A percentile compares a stretch with the other conserved stretches of the same genome.
phyloP scores from a whole-genome alignment of 352 stramenopile species.

The Phytophthora sojae region DNA sequence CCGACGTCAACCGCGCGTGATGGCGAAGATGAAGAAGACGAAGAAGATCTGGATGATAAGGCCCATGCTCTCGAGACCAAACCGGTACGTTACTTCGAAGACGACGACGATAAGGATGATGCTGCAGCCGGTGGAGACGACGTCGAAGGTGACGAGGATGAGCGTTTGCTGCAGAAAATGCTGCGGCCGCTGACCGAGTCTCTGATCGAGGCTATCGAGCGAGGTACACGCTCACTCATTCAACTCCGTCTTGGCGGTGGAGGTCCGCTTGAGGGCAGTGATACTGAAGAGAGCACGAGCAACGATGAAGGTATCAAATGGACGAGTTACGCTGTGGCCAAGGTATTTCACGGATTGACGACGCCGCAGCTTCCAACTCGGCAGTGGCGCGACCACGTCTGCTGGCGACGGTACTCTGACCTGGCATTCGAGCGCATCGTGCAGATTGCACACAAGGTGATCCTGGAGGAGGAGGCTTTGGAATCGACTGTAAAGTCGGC shows the following conservation, averaged over 20 bases:
- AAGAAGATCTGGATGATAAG: constrained; percentile 38
- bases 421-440: constrained; percentile 84
- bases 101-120: constrained; percentile 33
- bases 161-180: constrained; percentile 47
- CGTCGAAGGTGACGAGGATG: constrained; percentile 35
- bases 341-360: constrained; percentile 80
- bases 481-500: not conserved
- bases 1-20: constrained; percentile 3
- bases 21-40: constrained; percentile 23
- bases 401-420: constrained; percentile 71
- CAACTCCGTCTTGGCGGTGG: constrained; percentile 28
- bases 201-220: constrained; percentile 64
- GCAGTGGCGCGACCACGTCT: constrained; percentile 69
- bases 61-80: constrained; percentile 52
- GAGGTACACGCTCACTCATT: constrained; percentile 52
- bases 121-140: not conserved
- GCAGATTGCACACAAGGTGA: constrained; percentile 62
- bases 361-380: constrained; percentile 66
- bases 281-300: constrained; percentile 28
- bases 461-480: constrained; percentile 37
- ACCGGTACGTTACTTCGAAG: constrained; percentile 74
- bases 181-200: constrained; percentile 59
- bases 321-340: constrained; percentile 75
- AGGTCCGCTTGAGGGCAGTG: constrained; percentile 14
- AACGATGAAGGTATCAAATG: constrained; percentile 39